These are phyloP conservation scores for Pseudopyrenochaeta lycopersici DNA, from an alignment of 2,329 filamentous ascomycete species.

Conservation along the genomic window DNA sequence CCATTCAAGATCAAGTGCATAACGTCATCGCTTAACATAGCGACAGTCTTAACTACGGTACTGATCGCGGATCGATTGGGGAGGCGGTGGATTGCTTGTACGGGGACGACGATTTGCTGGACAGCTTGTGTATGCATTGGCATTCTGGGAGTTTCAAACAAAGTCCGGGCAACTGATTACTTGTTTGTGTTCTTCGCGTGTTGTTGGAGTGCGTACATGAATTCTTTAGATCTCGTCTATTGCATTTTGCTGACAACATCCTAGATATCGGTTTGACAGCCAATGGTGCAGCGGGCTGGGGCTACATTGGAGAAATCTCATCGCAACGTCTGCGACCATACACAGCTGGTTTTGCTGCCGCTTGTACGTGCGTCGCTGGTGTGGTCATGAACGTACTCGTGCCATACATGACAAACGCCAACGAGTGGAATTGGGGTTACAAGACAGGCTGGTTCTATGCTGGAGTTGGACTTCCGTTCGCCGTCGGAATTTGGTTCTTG, in stretches of 20 bases:
- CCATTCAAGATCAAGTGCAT: conserved; percentile 12
- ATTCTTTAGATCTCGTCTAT: background rate
- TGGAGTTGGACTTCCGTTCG: conserved; percentile 14
- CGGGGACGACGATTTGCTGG: conserved; percentile 6
- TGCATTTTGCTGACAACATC: background rate
- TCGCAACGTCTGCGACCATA: conserved; percentile 14
- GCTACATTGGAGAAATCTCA: conserved; percentile 15
- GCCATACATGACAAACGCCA: conserved; percentile 11
- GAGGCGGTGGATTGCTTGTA: conserved; percentile 5
- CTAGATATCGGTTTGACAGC: conserved; percentile 14
- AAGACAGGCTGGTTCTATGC: conserved; percentile 18
- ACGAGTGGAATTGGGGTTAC: conserved; percentile 17
- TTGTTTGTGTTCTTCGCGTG: conserved; percentile 6
- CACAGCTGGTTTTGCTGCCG: conserved; percentile 15
- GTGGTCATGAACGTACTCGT: conserved; percentile 14
- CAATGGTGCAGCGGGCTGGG: conserved; percentile 12
- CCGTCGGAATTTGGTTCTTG: conserved; percentile 13
- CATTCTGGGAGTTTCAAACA: conserved; percentile 4
- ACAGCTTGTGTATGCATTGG: conserved; percentile 3
- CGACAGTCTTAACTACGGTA: conserved; percentile 1
- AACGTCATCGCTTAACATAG: conserved; percentile 2
- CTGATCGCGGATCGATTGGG: conserved; percentile 6
- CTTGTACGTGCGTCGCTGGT: conserved; percentile 9
- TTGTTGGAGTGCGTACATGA: conserved; percentile 7
- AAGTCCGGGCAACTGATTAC: conserved; percentile 4